Conservation (phyloP, 1,139 yeast species). For the Geotrichum bryndzae region DNA sequence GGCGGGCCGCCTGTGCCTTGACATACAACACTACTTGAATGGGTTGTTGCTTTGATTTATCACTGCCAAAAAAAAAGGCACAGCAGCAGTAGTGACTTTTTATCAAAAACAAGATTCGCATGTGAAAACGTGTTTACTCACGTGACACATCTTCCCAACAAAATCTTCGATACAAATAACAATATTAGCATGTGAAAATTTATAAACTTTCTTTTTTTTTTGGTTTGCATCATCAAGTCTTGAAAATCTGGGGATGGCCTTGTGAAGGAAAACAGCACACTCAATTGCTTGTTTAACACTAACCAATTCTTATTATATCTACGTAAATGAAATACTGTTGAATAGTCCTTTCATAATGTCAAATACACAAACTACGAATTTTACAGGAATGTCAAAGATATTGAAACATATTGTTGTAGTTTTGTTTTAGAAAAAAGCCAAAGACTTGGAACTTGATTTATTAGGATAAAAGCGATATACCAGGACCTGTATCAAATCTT, state of each 20-base stretch:
- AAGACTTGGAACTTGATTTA: no score
- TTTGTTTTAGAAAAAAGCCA: no score
- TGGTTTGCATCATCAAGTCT: neutral
- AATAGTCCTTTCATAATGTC: no score
- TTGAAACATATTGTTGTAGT: no score
- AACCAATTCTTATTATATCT: no score
- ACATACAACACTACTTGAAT: no score
- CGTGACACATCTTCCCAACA: neutral
- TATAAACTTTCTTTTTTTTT: neutral
- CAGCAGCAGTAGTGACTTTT: neutral
- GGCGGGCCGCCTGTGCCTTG: no score
- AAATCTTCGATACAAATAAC: neutral
- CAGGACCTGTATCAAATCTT: neutral
- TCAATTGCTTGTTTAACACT: neutral
- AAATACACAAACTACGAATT: no score
- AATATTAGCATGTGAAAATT: neutral
- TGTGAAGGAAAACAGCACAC: neutral
- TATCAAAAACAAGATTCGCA: neutral
- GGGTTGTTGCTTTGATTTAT: no score
- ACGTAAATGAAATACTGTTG: no score
- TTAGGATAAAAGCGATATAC: no score
- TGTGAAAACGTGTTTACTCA: neutral
- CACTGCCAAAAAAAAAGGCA: neutral
- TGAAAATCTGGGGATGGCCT: neutral
- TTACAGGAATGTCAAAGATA: no score